Base-by-base conservation (phyloP, 257 asterid species). In the Scutellaria baicalensis region DNA sequence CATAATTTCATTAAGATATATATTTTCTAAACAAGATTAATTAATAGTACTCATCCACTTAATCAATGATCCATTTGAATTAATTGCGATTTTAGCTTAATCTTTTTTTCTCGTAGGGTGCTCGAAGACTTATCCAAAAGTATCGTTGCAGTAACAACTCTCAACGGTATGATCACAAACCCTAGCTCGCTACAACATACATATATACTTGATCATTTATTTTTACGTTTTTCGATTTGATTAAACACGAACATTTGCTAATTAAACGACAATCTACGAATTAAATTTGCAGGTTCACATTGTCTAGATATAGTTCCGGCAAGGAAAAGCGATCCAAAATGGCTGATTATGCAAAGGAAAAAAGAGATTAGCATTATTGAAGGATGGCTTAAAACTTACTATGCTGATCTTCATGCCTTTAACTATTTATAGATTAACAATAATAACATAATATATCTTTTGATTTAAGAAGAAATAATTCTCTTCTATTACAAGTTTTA, bases 231-330 rank as follows among this genome's bases (percentile, higher is more conserved):
- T 2, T 50, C 12, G 8, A 6, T 10, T 16, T 16, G 17, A 17
- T 27, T 8, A 27, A 27, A 27, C 3, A 27, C 33, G 33, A 27
- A 27, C 33, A 1, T 27, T 27, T 44, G 49, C 17, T 60, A 40
- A n/a, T n/a, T n/a, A 17, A 21, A 6, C 47, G 17, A n/a, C 0
- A 55, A 7, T 7, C 7, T 1, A 20, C 40, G 1, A 16, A 16
- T 50, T n/a, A n/a, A n/a, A n/a, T 58, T 17, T 70, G 70, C 64
- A 88, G 92, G 95, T 3, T 88, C 96, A 1, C 92, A 86, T 81
- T 84, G 92, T 68, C 61, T 90, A 73, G 95, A 90, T 73, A 71
- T 90, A 62, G 27, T 64, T 7, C 12, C 20, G 6, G 78, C 81
- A 7, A 1, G 3, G 0, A 40, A 77, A 72, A 77, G 55, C 16